These are phyloP conservation scores for Botrytis elliptica DNA, from an alignment of 2,329 filamentous ascomycete genomes.

Conservation along the genomic window DNA sequence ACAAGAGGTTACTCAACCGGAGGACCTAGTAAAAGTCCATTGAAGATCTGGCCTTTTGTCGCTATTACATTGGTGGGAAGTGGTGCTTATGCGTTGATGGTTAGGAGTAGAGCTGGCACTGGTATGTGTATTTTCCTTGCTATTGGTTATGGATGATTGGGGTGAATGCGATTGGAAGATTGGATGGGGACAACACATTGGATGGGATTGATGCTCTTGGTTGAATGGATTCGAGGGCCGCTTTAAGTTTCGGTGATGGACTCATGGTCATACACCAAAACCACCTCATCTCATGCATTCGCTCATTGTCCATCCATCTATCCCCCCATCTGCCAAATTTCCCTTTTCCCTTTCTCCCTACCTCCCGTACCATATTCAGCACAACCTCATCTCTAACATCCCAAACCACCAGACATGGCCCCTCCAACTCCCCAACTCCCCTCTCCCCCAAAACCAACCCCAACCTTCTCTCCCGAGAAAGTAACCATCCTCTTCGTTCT, in stretches of 20 bases:
- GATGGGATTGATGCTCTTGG: neutral
- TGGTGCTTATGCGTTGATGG: constrained; percentile 51
- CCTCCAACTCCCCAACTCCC: constrained; percentile 39
- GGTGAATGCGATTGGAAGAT: neutral
- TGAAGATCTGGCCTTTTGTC: constrained; percentile 42
- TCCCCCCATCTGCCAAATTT: constrained; percentile 14
- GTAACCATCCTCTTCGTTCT: constrained; percentile 97
- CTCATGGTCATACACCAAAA: neutral
- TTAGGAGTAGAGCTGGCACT: constrained; percentile 46
- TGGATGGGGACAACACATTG: neutral
- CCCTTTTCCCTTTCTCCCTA: neutral
- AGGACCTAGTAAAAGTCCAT: constrained; percentile 37
- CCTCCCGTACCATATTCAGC: neutral
- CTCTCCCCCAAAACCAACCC: constrained; percentile 53
- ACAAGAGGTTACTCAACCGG: constrained; percentile 35
- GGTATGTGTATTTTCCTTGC: constrained; percentile 6
- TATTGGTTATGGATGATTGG: neutral
- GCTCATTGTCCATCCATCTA: neutral
- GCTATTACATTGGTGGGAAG: constrained; percentile 48
- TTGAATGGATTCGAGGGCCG: constrained; percentile 31
- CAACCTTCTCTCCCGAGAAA: constrained; percentile 71
- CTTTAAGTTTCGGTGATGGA: constrained; percentile 27
- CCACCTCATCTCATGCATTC: neutral
- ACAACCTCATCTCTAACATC: neutral
- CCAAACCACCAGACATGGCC: constrained; percentile 18